Conservation (phyloP, 2,329 filamentous ascomycete genomes). For the Arthrobotrys sphaeroides region DNA sequence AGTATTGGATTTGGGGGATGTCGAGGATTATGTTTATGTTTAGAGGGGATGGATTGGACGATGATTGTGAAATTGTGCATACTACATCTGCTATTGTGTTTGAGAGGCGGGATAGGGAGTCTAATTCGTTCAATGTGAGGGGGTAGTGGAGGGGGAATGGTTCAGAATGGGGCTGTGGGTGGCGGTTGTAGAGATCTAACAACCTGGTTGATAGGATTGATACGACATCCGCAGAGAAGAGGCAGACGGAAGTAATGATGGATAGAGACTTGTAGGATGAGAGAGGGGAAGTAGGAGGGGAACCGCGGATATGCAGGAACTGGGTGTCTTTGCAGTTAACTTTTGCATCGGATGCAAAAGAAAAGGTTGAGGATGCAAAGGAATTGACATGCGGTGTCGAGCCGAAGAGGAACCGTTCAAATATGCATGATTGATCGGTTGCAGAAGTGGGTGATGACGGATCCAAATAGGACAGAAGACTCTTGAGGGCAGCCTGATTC, state of each 20-base stretch:
- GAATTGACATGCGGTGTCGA: slow-evolving; percentile 30
- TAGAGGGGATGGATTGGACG: not conserved
- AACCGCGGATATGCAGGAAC: slow-evolving; percentile 39
- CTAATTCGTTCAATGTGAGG: slow-evolving; percentile 36
- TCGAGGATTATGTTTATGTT: slow-evolving; percentile 40
- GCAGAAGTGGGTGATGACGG: not conserved
- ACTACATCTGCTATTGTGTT: slow-evolving; percentile 47
- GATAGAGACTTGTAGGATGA: slow-evolving; percentile 12
- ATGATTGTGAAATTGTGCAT: slow-evolving; percentile 23
- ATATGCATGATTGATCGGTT: slow-evolving; percentile 4
- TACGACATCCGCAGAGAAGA: slow-evolving; percentile 43
- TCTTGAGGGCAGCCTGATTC: slow-evolving; percentile 13
- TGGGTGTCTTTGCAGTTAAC: slow-evolving; percentile 38
- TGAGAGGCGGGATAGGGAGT: slow-evolving; percentile 37
- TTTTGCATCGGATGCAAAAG: slow-evolving; percentile 9
- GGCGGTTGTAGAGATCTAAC: not conserved
- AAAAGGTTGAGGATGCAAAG: slow-evolving; percentile 25
- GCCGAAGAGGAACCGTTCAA: slow-evolving; percentile 38
- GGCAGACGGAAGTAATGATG: slow-evolving; percentile 31
- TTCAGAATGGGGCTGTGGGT: not conserved
- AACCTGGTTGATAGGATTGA: slow-evolving; percentile 14
- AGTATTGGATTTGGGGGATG: slow-evolving; percentile 50
- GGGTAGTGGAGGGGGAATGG: not conserved
- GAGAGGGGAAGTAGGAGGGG: slow-evolving; percentile 26
- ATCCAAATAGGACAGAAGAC: slow-evolving; percentile 19